phyloP scores from a whole-genome alignment of 2,329 filamentous ascomycete species.

The Leptographium lundbergii region DNA sequence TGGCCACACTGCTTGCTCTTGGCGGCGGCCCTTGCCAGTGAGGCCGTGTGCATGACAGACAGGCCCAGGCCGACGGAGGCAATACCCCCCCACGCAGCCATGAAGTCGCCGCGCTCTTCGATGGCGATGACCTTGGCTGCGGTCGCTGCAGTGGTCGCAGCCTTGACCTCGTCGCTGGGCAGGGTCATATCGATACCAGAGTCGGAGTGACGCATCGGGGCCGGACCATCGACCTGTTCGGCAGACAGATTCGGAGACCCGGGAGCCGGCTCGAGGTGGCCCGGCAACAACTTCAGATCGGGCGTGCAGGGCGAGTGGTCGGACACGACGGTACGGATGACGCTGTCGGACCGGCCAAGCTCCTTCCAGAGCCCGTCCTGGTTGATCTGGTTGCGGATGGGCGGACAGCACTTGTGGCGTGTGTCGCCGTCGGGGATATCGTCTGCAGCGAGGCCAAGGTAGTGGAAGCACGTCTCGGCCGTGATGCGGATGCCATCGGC shows the following conservation, averaged over 20 bases:
- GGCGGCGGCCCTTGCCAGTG: conserved; percentile 44
- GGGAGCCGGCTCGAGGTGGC: conserved; percentile 36
- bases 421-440: conserved; percentile 75
- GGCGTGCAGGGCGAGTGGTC: conserved; percentile 97
- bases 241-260: neutral
- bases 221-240: conserved; percentile 11
- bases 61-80: conserved; percentile 86
- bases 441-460: conserved; percentile 74
- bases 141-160: no score
- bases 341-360: conserved; percentile 54
- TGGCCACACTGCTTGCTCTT: neutral
- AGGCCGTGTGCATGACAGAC: conserved; percentile 76
- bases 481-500: conserved; percentile 69
- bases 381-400: conserved; percentile 71
- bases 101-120: conserved; percentile 60
- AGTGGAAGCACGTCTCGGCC: conserved; percentile 93
- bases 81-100: conserved; percentile 92
- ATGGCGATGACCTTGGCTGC: conserved; percentile 2
- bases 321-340: conserved; percentile 83
- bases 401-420: conserved; percentile 88
- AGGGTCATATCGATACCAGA: conserved; percentile 38
- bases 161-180: conserved; percentile 18
- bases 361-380: conserved; percentile 83
- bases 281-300: conserved; percentile 76
- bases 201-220: conserved; percentile 33